These are phyloP conservation scores for Mycena amicta DNA, from an alignment of 768 basidiomycete genomes.

Conservation along the genomic window DNA sequence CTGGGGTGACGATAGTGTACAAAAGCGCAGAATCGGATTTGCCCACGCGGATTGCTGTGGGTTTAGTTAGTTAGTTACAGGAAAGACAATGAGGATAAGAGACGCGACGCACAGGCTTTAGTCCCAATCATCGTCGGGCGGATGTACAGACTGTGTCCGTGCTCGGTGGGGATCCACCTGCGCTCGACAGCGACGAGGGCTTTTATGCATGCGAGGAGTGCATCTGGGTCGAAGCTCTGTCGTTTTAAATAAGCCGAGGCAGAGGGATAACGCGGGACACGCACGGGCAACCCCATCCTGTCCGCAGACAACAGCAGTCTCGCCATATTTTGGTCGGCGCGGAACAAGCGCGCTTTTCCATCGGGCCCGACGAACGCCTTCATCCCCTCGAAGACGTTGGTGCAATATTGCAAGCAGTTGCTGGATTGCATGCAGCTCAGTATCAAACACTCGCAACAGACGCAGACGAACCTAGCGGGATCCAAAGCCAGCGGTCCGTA, in stretches of 20 bases:
- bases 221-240: slow-evolving; percentile 74
- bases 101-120: slow-evolving; percentile 40
- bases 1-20: slow-evolving; percentile 71
- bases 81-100: slow-evolving; percentile 42
- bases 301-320: slow-evolving; percentile 71
- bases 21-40: slow-evolving; percentile 75
- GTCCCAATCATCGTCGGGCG: slow-evolving; percentile 76
- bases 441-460: too few relatives aligned
- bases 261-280: slow-evolving; percentile 28
- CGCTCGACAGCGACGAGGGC: slow-evolving; percentile 69
- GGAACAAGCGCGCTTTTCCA: slow-evolving; percentile 76
- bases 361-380: slow-evolving; percentile 76
- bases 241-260: too few relatives aligned
- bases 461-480: slow-evolving; percentile 59
- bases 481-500: slow-evolving; percentile 72
- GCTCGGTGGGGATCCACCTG: slow-evolving; percentile 80
- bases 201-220: slow-evolving; percentile 73
- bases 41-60: slow-evolving; percentile 55
- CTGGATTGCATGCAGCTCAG: too few relatives aligned
- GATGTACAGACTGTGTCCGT: slow-evolving; percentile 85
- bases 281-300: slow-evolving; percentile 73
- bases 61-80: neutral
- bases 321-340: slow-evolving; percentile 84
- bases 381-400: slow-evolving; percentile 87
- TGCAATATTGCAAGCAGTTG: slow-evolving; percentile 85